A percentile compares a stretch with the other conserved stretches of the same genome.
phyloP scores from a whole-genome alignment of 495 filamentous ascomycete species.

The Daldinia loculata region DNA sequence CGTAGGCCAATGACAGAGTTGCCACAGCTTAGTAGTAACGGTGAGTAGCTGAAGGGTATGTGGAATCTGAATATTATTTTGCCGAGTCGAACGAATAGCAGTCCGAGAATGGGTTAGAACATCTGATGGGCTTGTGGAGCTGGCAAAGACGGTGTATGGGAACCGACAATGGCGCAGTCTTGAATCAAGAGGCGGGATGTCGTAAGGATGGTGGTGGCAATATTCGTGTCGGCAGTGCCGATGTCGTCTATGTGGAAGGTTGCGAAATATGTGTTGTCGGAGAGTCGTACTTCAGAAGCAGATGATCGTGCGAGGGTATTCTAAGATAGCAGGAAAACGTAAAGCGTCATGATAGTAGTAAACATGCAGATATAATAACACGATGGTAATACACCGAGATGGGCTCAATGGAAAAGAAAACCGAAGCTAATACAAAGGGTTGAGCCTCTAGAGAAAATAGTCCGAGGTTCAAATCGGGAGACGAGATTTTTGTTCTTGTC shows the following conservation, averaged over 20 bases:
- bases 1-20: conserved; percentile 39
- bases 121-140: conserved; percentile 33
- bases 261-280: conserved; percentile 18
- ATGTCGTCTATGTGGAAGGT: conserved; percentile 32
- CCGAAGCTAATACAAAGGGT: conserved; percentile 18
- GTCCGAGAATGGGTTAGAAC: conserved; percentile 28
- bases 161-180: conserved; percentile 16
- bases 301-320: conserved; percentile 39
- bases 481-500: conserved; percentile 1
- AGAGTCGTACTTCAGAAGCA: conserved; percentile 25
- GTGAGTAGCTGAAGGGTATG: conserved; percentile 28
- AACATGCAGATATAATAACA: conserved; percentile 37
- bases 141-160: conserved; percentile 19
- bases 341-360: conserved; percentile 37
- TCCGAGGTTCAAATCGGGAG: background rate
- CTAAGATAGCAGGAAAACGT: conserved; percentile 39
- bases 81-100: conserved; percentile 17
- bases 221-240: conserved; percentile 35
- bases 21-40: conserved; percentile 34
- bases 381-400: conserved; percentile 41
- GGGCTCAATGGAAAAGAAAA: conserved; percentile 15
- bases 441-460: conserved; percentile 15
- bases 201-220: conserved; percentile 35
- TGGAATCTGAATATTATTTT: conserved; percentile 8
- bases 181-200: conserved; percentile 22